Evolutionary conservation across 2,329 filamentous ascomycete genomes (phyloP).

Genomic region (Beauveria caledonica): DNA sequence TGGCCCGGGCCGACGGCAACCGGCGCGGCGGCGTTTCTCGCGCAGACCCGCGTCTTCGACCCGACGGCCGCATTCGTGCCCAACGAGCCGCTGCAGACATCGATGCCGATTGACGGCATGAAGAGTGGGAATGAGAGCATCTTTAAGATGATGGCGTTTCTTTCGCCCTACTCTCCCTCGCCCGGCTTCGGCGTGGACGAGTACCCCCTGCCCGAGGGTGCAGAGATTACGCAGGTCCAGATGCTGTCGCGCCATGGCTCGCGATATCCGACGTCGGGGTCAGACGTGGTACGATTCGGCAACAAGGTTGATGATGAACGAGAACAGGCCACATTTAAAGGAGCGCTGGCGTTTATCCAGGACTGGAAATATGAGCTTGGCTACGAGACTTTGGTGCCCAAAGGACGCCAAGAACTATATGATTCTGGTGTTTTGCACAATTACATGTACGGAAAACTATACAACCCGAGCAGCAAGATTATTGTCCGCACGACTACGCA

Average conservation of each 20-base stretch:
- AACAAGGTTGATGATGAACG: constrained; percentile 47
- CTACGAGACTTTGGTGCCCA: constrained; percentile 61
- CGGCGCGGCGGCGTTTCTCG: constrained; percentile 60
- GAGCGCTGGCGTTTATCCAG: constrained; percentile 56
- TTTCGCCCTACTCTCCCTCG: constrained; percentile 63
- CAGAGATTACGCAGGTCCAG: constrained; percentile 61
- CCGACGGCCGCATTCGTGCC: constrained; percentile 58
- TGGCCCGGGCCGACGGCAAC: constrained; percentile 63
- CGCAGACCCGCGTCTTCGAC: constrained; percentile 59
- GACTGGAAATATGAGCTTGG: constrained; percentile 63
- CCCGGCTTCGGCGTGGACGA: constrained; percentile 69
- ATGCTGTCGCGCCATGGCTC: constrained; percentile 68
- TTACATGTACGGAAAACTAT: constrained; percentile 64
- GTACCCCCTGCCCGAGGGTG: constrained; percentile 56
- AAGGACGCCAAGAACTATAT: constrained; percentile 65
- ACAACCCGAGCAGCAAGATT: constrained; percentile 64
- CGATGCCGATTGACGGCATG: constrained; percentile 55
- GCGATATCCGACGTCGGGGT: constrained; percentile 59
- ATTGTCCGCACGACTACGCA: constrained; percentile 68
- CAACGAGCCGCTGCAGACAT: constrained; percentile 63
- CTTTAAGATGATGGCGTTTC: constrained; percentile 58
- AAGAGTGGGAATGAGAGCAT: constrained; percentile 53
- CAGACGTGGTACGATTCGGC: constrained; percentile 47
- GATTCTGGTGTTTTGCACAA: constrained; percentile 60
- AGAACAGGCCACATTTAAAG: constrained; percentile 47